Base-by-base conservation (phyloP, 306 rosid genomes). In the Quercus wislizeni region DNA sequence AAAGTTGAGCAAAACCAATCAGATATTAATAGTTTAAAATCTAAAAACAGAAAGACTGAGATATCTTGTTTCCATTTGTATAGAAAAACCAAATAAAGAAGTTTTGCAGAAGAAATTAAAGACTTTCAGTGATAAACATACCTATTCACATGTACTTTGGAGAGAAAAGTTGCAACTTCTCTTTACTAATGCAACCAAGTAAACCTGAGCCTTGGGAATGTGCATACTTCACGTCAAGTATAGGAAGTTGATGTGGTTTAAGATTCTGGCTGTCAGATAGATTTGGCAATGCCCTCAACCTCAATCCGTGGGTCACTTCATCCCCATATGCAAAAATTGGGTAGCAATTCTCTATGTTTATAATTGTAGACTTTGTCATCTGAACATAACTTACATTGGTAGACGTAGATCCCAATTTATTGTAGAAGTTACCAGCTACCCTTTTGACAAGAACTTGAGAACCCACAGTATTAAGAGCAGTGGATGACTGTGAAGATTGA, bases 371-470 rank as follows among this genome's bases (percentile, higher is more conserved):
- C 78, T 41, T 75, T 38, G 71, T 41, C 58, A 61, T 15, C 10
- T 27, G 78, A 41, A 58, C 41, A 51, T 75, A 35, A 25, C 57
- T 38, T 17, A 43, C 43, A 20, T 75, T 69, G 61, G 67, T 56
- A 11, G 71, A 57, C 35, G 11, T 69, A 41, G 78, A 61, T 35
- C 25, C 41, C 6, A 75, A 19, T 51, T 38, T 43, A 38, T 38
- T 35, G 43, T 75, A 75, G 13, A 62, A 35, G 78, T 55, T 23
- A 15, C 56, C 78, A 59, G 30, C 57, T 14, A 43, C 57, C 70
- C 78, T 75, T 38, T 38, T 75, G 78, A 75, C 62, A 21, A 20
- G 78, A 75, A 75, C 71, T 41, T 58, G 78, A 25, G 78, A 75
- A 43, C 78, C 78, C 57, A 46, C 21, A 43, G 55, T 46, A 49